Percentiles rank a stretch among this genome's conserved stretches.
phyloP scores from a whole-genome alignment of 2,329 filamentous ascomycete species.

The Hymenoscyphus infarciens region DNA sequence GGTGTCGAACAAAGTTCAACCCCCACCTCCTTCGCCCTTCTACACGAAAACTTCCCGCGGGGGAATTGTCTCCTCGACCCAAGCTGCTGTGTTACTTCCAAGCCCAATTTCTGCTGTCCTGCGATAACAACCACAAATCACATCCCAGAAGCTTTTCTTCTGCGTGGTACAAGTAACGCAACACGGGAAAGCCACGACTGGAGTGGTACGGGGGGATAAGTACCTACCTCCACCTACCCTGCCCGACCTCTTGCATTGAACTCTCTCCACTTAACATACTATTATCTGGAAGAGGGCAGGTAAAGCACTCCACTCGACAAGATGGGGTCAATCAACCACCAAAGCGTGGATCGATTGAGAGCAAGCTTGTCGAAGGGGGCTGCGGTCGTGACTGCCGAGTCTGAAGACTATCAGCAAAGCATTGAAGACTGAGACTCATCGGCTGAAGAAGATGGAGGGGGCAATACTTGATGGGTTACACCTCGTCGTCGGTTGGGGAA shows the following conservation, averaged over 20 bases:
- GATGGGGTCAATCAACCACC: conserved; percentile 6
- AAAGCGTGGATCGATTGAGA: conserved; percentile 3
- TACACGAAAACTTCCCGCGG: neutral
- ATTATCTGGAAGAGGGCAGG: neutral
- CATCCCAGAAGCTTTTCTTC: neutral
- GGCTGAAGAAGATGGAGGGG: conserved; percentile 10
- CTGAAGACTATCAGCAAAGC: conserved; percentile 18
- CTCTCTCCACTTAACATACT: neutral
- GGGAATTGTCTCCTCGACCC: neutral
- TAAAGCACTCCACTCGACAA: neutral
- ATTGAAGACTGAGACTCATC: conserved; percentile 15
- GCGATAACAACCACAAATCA: neutral
- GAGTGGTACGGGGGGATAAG: neutral
- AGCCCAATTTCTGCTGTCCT: neutral
- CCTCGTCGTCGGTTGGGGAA: conserved; percentile 18
- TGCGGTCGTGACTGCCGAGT: conserved; percentile 17
- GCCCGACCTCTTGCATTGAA: no score
- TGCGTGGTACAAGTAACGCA: neutral
- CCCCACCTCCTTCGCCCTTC: neutral
- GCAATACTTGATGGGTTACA: conserved; percentile 13
- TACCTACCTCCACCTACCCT: neutral
- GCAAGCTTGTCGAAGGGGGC: conserved; percentile 8
- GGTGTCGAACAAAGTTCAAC: no score
- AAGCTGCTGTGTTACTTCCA: neutral
- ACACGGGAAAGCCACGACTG: neutral